Conservation (phyloP, 257 asterid genomes). For the Galeopsis tetrahit region DNA sequence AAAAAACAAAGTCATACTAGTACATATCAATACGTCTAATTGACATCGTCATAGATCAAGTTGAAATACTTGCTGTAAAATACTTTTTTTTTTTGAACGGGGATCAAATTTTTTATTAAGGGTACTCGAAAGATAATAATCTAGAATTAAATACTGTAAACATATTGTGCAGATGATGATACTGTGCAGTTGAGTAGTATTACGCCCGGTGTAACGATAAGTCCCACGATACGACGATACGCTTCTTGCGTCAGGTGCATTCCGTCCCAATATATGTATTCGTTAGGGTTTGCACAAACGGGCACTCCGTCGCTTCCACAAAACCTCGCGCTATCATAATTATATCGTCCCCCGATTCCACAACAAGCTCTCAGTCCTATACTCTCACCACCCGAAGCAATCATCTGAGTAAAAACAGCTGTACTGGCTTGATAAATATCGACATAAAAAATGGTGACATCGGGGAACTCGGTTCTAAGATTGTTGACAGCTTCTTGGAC, state of each 20-base stretch:
- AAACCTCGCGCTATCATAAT: conserved; percentile 17
- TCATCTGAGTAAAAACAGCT: not conserved
- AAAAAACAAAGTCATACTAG: too few species aligned
- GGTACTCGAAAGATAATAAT: too few species aligned
- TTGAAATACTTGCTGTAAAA: too few species aligned
- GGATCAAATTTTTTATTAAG: too few species aligned
- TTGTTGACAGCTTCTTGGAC: conserved; percentile 4
- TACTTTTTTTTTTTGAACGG: too few species aligned
- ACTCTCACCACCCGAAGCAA: not conserved
- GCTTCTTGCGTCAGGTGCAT: conserved; percentile 40
- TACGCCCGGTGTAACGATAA: not conserved
- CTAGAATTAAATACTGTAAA: too few species aligned
- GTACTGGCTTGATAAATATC: not conserved
- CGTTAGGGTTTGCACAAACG: conserved; percentile 24
- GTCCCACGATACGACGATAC: not conserved
- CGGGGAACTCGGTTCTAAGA: not conserved
- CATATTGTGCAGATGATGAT: too few species aligned
- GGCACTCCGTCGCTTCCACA: conserved; percentile 35
- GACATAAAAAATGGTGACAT: not conserved
- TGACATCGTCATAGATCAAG: too few species aligned
- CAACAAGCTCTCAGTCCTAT: conserved; percentile 40
- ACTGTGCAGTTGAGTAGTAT: not conserved
- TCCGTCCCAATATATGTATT: conserved; percentile 45
- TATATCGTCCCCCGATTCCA: conserved; percentile 48
- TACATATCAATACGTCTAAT: too few species aligned